Conservation (phyloP, 2,329 filamentous ascomycete species). For the Diplodia sapinea region DNA sequence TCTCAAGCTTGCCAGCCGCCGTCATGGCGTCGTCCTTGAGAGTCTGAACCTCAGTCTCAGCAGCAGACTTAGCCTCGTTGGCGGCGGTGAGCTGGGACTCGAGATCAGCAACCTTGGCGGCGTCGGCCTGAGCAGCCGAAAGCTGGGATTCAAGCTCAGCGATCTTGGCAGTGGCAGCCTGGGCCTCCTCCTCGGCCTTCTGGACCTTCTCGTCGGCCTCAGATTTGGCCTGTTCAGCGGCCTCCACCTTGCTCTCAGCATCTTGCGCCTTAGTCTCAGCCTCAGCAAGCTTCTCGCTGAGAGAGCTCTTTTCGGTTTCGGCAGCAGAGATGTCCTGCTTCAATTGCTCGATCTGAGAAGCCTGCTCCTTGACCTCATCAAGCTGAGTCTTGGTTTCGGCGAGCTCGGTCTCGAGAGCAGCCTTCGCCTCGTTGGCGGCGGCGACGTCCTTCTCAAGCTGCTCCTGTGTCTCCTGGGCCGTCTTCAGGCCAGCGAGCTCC, state of each 20-base stretch:
- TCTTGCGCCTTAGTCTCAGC: slow-evolving; percentile 26
- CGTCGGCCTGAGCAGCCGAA: slow-evolving; percentile 34
- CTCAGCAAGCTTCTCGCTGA: slow-evolving; percentile 28
- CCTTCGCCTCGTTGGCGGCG: slow-evolving; percentile 20
- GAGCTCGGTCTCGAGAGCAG: slow-evolving; percentile 12
- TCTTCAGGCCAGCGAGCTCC: slow-evolving; percentile 23
- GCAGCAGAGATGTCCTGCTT: slow-evolving; percentile 13
- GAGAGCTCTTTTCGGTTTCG: slow-evolving; percentile 27
- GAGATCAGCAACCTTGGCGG: slow-evolving; percentile 28
- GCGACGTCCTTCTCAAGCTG: slow-evolving; percentile 29
- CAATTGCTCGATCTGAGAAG: slow-evolving; percentile 17
- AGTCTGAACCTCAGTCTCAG: slow-evolving; percentile 11
- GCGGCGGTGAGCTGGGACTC: slow-evolving; percentile 21
- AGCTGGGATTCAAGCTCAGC: slow-evolving; percentile 35
- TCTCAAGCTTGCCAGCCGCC: neutral
- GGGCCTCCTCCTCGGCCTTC: slow-evolving; percentile 32
- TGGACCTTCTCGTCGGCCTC: neutral
- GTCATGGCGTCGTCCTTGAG: slow-evolving; percentile 16
- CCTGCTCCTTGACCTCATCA: slow-evolving; percentile 17
- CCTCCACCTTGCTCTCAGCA: slow-evolving; percentile 26
- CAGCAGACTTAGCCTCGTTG: slow-evolving; percentile 16
- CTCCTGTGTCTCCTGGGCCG: slow-evolving; percentile 13
- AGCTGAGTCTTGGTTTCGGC: slow-evolving; percentile 16
- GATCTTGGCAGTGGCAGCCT: slow-evolving; percentile 39
- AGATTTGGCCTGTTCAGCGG: slow-evolving; percentile 15